Base-by-base conservation (phyloP, 352 stramenopile genomes). In the Phytophthora chlamydospora region DNA sequence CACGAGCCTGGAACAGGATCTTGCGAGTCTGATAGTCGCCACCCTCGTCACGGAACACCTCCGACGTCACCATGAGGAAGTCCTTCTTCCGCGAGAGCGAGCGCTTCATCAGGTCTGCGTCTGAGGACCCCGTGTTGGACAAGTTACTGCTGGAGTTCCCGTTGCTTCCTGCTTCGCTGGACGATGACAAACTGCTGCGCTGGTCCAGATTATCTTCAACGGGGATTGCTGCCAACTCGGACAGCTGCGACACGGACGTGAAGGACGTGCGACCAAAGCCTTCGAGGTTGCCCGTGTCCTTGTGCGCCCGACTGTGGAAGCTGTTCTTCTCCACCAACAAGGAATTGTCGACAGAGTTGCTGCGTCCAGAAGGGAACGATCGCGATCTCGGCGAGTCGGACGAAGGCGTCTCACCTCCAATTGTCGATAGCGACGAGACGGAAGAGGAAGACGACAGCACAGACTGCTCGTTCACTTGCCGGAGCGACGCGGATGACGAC, bases 61-160 rank as follows among this genome's bases (percentile, higher is more conserved):
- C 85, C 0, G 85, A 93, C 12, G 87, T 96, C 21, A 96, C 86
- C 89, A 96, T 96, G 40, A 96, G 67, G 43, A 96, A 96, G 58
- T 96, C 89, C 35, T 95, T 93, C 55, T 95, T 93, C 13, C 88
- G 80, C 34, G 85, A 93, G 2, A 96, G 72, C 42, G 85, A 91
- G 3, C 88, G 80, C 64, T 94, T 93, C 68, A 93, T 78, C 52
- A 96, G 59, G 27, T 93, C 84, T 21, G 71, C 79, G 36, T 96
- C 87, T 6, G 75, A 82, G 24, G 43, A 57, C 7, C 35, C 50
- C 32, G 58, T 44, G 35, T 65, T 73, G 3, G 74, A 80, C 11
- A 66, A 29, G 34, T 52, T 73, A 38, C 51, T 65, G 55, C 52
- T 68, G 9, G 40, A 64, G 10, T 59, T 27, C 12, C 49, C 58